Evolutionary conservation across 371 early-diverging fungal genomes (phyloP).

Genomic region (Rhizopus delemar): DNA sequence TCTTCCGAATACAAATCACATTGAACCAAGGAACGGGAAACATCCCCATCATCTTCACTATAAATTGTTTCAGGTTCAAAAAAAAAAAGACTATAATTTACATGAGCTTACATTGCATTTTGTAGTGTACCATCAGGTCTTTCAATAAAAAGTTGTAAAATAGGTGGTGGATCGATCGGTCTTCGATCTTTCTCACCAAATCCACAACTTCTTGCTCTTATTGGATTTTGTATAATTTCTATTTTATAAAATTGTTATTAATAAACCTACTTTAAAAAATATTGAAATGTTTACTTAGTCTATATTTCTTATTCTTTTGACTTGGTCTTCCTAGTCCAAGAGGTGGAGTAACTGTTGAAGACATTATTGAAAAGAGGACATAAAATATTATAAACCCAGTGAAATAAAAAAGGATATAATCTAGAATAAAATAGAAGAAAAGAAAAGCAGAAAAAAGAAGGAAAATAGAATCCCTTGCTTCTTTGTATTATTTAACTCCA

Average conservation of each 20-base stretch:
- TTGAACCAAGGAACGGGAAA: constrained; percentile 28
- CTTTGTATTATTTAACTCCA: constrained; percentile 1
- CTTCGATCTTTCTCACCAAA: constrained; percentile 41
- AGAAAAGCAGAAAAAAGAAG: constrained; percentile 4
- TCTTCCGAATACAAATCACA: constrained; percentile 36
- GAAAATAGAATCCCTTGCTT: neutral
- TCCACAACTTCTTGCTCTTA: constrained; percentile 64
- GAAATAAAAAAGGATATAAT: neutral
- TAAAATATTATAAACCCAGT: neutral
- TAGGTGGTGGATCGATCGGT: constrained; percentile 40
- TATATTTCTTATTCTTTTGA: constrained; percentile 29
- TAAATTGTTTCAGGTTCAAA: neutral
- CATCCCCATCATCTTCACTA: constrained; percentile 22
- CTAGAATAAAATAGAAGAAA: neutral
- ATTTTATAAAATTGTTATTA: neutral
- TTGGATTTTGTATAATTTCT: constrained; percentile 58
- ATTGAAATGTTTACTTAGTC: constrained; percentile 22
- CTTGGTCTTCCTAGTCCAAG: constrained; percentile 35
- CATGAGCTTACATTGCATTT: constrained; percentile 26
- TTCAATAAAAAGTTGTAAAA: constrained; percentile 38
- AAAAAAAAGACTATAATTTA: neutral
- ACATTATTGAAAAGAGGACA: neutral
- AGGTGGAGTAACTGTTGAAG: constrained; percentile 23
- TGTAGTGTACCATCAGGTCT: constrained; percentile 29
- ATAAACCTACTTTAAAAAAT: neutral